Evolutionary conservation across 805 yeast genomes (phyloP), one percentile per base, ranked within the genome.

Genomic region (Kazachstania viticola): DNA sequence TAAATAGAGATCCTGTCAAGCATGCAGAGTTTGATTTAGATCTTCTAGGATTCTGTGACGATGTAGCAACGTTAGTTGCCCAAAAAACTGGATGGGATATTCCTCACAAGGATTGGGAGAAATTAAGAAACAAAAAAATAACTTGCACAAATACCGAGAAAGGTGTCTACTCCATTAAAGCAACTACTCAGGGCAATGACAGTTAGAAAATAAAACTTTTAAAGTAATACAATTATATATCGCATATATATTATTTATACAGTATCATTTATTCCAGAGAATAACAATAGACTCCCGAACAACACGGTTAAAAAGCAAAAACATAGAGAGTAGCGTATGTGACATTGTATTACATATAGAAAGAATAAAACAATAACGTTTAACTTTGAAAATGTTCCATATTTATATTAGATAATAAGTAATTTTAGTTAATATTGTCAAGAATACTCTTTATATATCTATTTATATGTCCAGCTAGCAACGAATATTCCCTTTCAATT

Each of bases 1-100:
- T 85, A 40, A 81, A 83, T 49, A 74, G 69, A 46, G 91, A 83
- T 46, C 75, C 81, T 1, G 75, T 82, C 14, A 65, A 62, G 23
- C 93, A 81, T 46, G 69, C 77, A 28, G 81, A 78, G 44, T 85
- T 85, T 54, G 95, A 85, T 51, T 69, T 82, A 16, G 71, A 73
- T 14, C 51, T 85, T 13, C 53, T 84, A 16, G 95, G 95, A 1
- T 71, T 67, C 41, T 82, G 95, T 55, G 96, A 87, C 48, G 85
- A 80, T 42, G 82, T 72, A 5, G 84, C 82, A 5, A 69, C 78
- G 17, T 72, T 72, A 50, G 59, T 85, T 1, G 62, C 74, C 27
- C 67, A 69, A 17, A 62, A 63, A 36, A 55, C 79, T 25, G 64
- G 65, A 4, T 78, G 87, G 87, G 57, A 61, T 4, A 63, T 80